Conservation (phyloP, 2,329 filamentous ascomycete genomes). For the Annulohypoxylon truncatum region DNA sequence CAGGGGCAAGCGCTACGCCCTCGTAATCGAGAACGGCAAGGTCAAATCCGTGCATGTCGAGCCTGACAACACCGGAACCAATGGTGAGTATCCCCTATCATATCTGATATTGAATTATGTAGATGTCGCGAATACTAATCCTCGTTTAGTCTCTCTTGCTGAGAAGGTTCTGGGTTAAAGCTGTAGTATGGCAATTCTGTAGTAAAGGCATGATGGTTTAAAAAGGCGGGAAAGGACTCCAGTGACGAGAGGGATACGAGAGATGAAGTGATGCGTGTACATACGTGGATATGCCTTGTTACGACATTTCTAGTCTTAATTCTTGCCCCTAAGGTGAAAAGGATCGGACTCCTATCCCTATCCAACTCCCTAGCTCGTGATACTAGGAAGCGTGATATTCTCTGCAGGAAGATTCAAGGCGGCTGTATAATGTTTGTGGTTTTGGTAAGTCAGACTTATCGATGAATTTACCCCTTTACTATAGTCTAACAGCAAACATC, state of each 20-base stretch:
- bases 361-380: not conserved
- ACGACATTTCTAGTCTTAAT: not conserved
- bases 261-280: not conserved
- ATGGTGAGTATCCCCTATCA: conserved; percentile 64
- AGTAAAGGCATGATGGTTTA: not conserved
- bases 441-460: no score
- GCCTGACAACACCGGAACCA: conserved; percentile 86
- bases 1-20: conserved; percentile 88
- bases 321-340: not conserved
- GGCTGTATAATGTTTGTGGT: no score
- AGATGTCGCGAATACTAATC: conserved; percentile 10
- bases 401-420: no score
- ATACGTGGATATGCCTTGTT: not conserved
- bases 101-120: no score
- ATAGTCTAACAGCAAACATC: no score
- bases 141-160: conserved; percentile 61
- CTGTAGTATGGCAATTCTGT: not conserved
- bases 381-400: no score
- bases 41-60: conserved; percentile 85
- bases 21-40: conserved; percentile 85
- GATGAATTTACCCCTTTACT: no score
- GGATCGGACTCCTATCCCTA: not conserved
- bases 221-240: not conserved
- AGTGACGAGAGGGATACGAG: not conserved
- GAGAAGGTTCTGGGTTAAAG: conserved; percentile 60